Evolutionary conservation across 331 rosid genomes (phyloP).

Genomic region (Malus hybrid): DNA sequence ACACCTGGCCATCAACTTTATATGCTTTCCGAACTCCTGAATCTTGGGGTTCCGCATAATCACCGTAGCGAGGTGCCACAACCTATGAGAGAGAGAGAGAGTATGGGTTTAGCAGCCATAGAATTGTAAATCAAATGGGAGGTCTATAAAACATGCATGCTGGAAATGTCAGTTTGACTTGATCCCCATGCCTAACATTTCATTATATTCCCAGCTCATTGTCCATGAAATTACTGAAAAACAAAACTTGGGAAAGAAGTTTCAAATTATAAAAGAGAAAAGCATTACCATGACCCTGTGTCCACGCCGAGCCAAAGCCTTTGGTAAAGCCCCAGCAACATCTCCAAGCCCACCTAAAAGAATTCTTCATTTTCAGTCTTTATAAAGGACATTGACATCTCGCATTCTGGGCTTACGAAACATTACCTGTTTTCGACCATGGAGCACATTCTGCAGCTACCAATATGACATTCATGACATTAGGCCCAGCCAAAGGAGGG

Average conservation of each 20-base stretch:
- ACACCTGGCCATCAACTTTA: constrained; percentile 76
- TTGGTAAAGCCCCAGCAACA: constrained; percentile 93
- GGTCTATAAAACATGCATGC: neutral
- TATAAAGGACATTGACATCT: neutral
- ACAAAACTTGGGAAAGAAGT: neutral
- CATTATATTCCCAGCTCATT: neutral
- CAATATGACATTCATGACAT: constrained; percentile 81
- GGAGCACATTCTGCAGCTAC: constrained; percentile 97
- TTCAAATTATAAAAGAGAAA: constrained; percentile 3
- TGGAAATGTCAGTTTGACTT: neutral
- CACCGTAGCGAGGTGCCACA: constrained; percentile 64
- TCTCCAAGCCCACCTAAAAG: constrained; percentile 95
- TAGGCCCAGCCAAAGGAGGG: constrained; percentile 82
- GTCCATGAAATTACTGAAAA: neutral
- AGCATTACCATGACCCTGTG: constrained; percentile 89
- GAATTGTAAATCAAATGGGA: neutral
- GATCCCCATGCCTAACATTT: neutral
- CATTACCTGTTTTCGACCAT: constrained; percentile 81
- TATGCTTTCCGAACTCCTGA: constrained; percentile 57
- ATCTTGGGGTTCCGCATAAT: constrained; percentile 55
- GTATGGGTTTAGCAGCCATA: neutral
- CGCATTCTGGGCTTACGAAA: neutral
- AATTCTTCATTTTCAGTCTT: constrained; percentile 24
- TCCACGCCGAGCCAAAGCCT: constrained; percentile 99
- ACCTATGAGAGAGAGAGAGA: constrained; percentile 37